These are phyloP conservation scores for Nyctanthes arbortristis DNA, from an alignment of 257 asterid genomes.

Conservation along the genomic window DNA sequence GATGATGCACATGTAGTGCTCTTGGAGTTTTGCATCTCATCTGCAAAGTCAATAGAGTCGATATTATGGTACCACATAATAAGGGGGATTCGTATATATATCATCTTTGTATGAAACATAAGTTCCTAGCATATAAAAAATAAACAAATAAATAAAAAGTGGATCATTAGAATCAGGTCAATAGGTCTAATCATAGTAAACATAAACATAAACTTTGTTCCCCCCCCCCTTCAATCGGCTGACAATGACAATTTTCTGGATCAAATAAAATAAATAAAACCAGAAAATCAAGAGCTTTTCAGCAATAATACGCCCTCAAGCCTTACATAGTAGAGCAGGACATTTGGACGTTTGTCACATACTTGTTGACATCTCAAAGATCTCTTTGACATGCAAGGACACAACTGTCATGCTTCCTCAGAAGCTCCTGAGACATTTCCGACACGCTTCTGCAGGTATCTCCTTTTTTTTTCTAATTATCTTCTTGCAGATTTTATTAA, in stretches of 20 bases:
- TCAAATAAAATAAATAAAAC: background rate
- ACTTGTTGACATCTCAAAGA: background rate
- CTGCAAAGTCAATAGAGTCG: slow-evolving; percentile 40
- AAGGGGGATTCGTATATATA: slow-evolving; percentile 20
- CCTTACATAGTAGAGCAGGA: background rate
- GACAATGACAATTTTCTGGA: background rate
- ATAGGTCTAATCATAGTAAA: background rate
- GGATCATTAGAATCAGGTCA: slow-evolving; percentile 3
- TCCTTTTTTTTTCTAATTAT: background rate
- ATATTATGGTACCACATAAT: slow-evolving; percentile 17
- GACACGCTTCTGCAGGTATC: background rate
- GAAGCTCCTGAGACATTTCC: background rate
- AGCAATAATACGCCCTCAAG: background rate
- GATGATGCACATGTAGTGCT: slow-evolving; percentile 46
- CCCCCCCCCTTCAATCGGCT: no score
- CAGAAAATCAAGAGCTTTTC: background rate
- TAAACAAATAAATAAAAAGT: background rate
- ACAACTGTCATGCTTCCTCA: background rate
- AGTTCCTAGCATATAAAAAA: background rate
- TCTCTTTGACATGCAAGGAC: background rate
- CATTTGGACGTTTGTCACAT: background rate
- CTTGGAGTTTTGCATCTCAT: slow-evolving; percentile 48
- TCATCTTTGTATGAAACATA: slow-evolving; percentile 1
- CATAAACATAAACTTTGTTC: background rate
- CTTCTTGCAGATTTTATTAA: no score